phyloP scores from a whole-genome alignment of 208 protist species.

The Leishmania tropica region DNA sequence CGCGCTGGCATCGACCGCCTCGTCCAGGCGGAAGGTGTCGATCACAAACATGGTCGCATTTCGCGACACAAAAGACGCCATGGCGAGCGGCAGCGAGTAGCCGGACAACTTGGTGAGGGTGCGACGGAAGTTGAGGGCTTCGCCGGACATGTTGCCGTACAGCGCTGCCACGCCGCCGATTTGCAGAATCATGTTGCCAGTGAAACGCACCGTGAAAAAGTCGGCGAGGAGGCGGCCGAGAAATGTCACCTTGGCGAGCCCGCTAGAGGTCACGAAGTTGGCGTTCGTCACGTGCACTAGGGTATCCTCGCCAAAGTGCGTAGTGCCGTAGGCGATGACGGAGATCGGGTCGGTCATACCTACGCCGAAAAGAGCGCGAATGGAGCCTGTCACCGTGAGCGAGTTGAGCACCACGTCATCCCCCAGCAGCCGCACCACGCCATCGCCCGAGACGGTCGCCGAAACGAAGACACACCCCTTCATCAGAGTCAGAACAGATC shows the following conservation, averaged over 20 bases:
- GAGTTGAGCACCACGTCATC: slow-evolving; percentile 64
- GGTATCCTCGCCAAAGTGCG: slow-evolving; percentile 45
- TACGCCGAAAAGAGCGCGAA: slow-evolving; percentile 32
- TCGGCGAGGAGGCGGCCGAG: slow-evolving; percentile 39
- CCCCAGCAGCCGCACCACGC: slow-evolving; percentile 42
- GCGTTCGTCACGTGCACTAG: slow-evolving; percentile 40
- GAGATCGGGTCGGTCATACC: slow-evolving; percentile 25
- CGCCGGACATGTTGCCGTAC: slow-evolving; percentile 44
- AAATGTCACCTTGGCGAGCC: slow-evolving; percentile 52
- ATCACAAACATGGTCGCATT: slow-evolving; percentile 43
- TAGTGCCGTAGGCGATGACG: slow-evolving; percentile 56
- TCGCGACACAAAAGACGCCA: slow-evolving; percentile 36
- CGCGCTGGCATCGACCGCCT: not conserved
- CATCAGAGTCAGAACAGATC: slow-evolving; percentile 44
- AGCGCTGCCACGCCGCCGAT: slow-evolving; percentile 34
- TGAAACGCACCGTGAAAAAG: slow-evolving; percentile 44
- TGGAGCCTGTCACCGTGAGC: slow-evolving; percentile 39
- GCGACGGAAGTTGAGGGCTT: slow-evolving; percentile 18
- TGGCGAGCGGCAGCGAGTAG: slow-evolving; percentile 21
- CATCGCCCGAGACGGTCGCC: slow-evolving; percentile 40
- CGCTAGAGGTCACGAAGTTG: slow-evolving; percentile 52
- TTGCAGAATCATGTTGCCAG: slow-evolving; percentile 58
- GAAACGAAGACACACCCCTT: slow-evolving; percentile 53
- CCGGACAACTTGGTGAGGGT: not conserved
- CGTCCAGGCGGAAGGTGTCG: slow-evolving; percentile 33